A percentile compares a stretch with the other conserved stretches of the same genome.
Evolutionary conservation across 2,329 filamentous ascomycete species (phyloP).

Genomic region (Samsoniella hepiali): DNA sequence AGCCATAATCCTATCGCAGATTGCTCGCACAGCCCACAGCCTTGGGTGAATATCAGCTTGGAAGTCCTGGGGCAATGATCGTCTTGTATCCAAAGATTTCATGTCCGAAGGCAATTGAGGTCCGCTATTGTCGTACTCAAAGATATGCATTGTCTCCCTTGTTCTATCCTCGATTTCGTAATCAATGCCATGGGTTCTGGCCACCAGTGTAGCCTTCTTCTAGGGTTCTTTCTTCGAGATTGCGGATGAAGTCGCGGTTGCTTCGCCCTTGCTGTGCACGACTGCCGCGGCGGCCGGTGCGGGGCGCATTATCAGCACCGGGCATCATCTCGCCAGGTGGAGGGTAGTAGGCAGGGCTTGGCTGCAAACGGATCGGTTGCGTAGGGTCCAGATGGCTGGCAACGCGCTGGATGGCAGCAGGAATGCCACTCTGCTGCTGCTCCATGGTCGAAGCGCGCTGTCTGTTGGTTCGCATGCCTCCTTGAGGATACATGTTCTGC

Average conservation of each 20-base stretch:
- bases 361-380: constrained; percentile 88
- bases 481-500: constrained; percentile 61
- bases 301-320: constrained; percentile 55
- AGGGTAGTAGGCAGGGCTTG: constrained; percentile 95
- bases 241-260: constrained; percentile 89
- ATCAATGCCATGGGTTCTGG: constrained; percentile 66
- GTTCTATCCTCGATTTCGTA: neutral
- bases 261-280: constrained; percentile 59
- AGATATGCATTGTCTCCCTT: neutral
- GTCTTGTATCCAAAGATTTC: constrained; percentile 12
- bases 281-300: constrained; percentile 70
- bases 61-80: neutral
- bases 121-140: neutral
- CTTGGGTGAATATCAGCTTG: neutral
- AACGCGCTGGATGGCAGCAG: constrained; percentile 86
- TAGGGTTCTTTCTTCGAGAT: constrained; percentile 86
- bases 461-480: constrained; percentile 65
- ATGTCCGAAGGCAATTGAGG: neutral
- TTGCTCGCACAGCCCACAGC: neutral
- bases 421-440: constrained; percentile 88
- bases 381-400: constrained; percentile 94
- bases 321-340: constrained; percentile 81
- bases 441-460: constrained; percentile 97
- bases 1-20: no score
- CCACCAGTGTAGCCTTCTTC: constrained; percentile 82